phyloP scores from a whole-genome alignment of 2,329 filamentous ascomycete species.

The Ilyonectria mors-panacis region DNA sequence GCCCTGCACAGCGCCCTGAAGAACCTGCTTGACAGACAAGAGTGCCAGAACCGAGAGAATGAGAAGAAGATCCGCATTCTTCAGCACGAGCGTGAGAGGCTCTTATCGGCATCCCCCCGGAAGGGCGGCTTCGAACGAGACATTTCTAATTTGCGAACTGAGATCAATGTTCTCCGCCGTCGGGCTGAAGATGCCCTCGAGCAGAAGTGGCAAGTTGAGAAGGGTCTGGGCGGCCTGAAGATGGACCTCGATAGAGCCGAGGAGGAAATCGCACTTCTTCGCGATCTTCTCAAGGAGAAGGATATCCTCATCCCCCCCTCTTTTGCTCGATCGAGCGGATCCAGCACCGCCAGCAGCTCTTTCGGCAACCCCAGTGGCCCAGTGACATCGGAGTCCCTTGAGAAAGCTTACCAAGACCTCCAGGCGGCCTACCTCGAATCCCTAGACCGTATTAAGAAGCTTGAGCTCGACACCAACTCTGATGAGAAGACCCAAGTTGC shows the following conservation, averaged over 20 bases:
- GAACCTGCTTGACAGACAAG: slow-evolving; percentile 87
- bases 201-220: slow-evolving; percentile 96
- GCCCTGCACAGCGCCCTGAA: slow-evolving; percentile 90
- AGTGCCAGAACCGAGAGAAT: slow-evolving; percentile 86
- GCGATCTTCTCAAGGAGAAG: slow-evolving; percentile 83
- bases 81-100: slow-evolving; percentile 83
- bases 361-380: slow-evolving; percentile 55
- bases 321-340: slow-evolving; percentile 61
- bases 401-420: slow-evolving; percentile 81
- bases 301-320: slow-evolving; percentile 82
- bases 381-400: slow-evolving; percentile 79
- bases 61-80: slow-evolving; percentile 84
- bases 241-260: slow-evolving; percentile 98
- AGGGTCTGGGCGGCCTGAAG: slow-evolving; percentile 88
- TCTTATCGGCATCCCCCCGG: slow-evolving; percentile 77
- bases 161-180: slow-evolving; percentile 86
- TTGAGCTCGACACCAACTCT: slow-evolving; percentile 66
- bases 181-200: slow-evolving; percentile 95
- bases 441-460: slow-evolving; percentile 74
- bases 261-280: slow-evolving; percentile 89
- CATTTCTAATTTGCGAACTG: slow-evolving; percentile 82
- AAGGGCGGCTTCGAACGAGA: slow-evolving; percentile 88
- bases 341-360: slow-evolving; percentile 45
- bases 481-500: slow-evolving; percentile 75
- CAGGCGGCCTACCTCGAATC: slow-evolving; percentile 79